Conservation (phyloP, 2,329 filamentous ascomycete genomes). For the Lecanicillium sp. region DNA sequence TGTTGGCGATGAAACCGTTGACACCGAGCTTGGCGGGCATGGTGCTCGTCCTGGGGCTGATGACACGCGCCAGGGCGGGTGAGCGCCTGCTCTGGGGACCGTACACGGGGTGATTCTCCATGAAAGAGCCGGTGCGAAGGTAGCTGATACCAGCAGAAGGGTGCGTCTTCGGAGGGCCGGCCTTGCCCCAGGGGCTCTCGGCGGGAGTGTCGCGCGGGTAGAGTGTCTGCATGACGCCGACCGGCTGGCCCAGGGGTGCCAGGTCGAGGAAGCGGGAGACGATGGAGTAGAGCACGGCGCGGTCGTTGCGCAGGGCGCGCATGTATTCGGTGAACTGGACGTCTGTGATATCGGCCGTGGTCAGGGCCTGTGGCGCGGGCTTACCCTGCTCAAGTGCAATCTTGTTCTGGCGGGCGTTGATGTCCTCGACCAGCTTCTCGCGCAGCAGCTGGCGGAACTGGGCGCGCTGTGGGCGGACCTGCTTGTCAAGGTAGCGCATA, state of each 20-base stretch:
- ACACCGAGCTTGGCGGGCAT: slow-evolving; percentile 43
- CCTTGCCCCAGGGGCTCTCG: slow-evolving; percentile 41
- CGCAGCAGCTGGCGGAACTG: slow-evolving; percentile 52
- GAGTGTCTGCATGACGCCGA: slow-evolving; percentile 23
- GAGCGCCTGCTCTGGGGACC: slow-evolving; percentile 48
- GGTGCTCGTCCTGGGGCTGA: slow-evolving; percentile 36
- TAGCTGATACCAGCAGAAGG: slow-evolving; percentile 59
- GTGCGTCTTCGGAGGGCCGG: slow-evolving; percentile 54
- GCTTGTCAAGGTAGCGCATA: slow-evolving; percentile 46
- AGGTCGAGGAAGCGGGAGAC: slow-evolving; percentile 59
- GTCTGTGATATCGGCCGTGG: slow-evolving; percentile 39
- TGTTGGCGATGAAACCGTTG: slow-evolving; percentile 46
- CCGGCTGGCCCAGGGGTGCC: slow-evolving; percentile 40
- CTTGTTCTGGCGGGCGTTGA: slow-evolving; percentile 32
- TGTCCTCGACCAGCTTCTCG: slow-evolving; percentile 39
- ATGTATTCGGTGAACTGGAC: slow-evolving; percentile 47
- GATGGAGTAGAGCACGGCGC: slow-evolving; percentile 43
- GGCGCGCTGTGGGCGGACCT: slow-evolving; percentile 45
- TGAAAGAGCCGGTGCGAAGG: slow-evolving; percentile 47
- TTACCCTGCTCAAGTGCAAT: slow-evolving; percentile 35
- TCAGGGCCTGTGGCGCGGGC: slow-evolving; percentile 23
- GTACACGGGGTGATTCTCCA: slow-evolving; percentile 56
- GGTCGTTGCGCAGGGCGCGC: slow-evolving; percentile 46
- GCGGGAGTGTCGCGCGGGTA: slow-evolving; percentile 22
- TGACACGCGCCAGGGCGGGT: slow-evolving; percentile 45